Evolutionary conservation across 2,329 filamentous ascomycete species (phyloP).

Genomic region (Capronia americana): DNA sequence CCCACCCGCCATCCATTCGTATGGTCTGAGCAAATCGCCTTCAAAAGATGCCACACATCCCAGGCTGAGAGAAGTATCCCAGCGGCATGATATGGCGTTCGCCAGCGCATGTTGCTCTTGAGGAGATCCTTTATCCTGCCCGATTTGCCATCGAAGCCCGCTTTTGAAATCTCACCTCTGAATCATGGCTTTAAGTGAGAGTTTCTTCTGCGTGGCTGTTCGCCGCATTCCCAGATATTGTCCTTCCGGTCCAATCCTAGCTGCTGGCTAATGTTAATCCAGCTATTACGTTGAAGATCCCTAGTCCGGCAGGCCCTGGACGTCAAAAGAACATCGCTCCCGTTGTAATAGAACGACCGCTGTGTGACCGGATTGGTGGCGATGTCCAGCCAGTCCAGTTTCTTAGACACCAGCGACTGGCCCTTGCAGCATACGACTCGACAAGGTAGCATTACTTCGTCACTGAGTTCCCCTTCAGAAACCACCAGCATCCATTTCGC

Average conservation of each 20-base stretch:
- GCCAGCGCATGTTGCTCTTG: constrained; percentile 4
- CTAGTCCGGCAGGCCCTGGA: background rate
- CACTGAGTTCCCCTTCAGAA: constrained; percentile 42
- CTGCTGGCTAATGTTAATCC: constrained; percentile 17
- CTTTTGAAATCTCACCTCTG: constrained; percentile 14
- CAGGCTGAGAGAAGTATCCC: constrained; percentile 13
- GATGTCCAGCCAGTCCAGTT: constrained; percentile 40
- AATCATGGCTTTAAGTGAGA: constrained; percentile 24
- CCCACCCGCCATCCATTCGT: constrained; percentile 1
- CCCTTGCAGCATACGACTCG: constrained; percentile 40
- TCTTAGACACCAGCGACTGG: constrained; percentile 44
- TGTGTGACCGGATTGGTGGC: constrained; percentile 16
- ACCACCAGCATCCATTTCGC: constrained; percentile 44
- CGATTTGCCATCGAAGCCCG: constrained; percentile 13
- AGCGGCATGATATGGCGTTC: constrained; percentile 15
- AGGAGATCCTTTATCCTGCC: constrained; percentile 19
- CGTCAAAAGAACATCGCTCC: background rate
- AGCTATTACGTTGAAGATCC: constrained; percentile 5
- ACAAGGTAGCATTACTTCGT: constrained; percentile 42
- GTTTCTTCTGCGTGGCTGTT: constrained; percentile 15
- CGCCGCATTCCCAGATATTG: constrained; percentile 3
- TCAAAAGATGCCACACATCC: constrained; percentile 5
- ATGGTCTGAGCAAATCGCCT: constrained; percentile 9
- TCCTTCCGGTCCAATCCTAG: constrained; percentile 7
- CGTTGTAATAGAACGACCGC: background rate